Conservation (phyloP, 2,329 filamentous ascomycete genomes). For the Cladosporium phlei region DNA sequence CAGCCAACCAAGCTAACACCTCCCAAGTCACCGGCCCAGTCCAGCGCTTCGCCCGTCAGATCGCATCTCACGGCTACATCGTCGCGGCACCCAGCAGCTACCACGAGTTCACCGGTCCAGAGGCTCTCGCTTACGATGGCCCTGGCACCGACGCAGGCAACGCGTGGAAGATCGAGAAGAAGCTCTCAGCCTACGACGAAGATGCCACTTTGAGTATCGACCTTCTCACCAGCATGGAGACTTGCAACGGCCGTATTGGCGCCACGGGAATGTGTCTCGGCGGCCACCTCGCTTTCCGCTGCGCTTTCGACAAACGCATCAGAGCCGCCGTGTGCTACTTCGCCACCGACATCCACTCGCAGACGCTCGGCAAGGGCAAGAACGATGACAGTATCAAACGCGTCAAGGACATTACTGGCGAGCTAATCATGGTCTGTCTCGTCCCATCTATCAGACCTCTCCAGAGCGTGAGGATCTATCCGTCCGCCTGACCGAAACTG, state of each 20-base stretch:
- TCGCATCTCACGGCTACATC: constrained; percentile 88
- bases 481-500: not conserved
- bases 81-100: constrained; percentile 86
- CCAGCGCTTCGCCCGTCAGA: constrained; percentile 81
- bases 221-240: constrained; percentile 37
- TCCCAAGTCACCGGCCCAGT: constrained; percentile 81
- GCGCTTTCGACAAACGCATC: constrained; percentile 70
- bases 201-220: constrained; percentile 44
- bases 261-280: constrained; percentile 89
- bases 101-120: constrained; percentile 85
- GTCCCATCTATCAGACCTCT: not conserved
- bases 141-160: constrained; percentile 86
- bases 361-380: constrained; percentile 66
- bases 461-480: not conserved
- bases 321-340: constrained; percentile 81
- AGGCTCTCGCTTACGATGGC: constrained; percentile 77
- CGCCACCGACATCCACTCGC: constrained; percentile 81
- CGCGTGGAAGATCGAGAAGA: constrained; percentile 74
- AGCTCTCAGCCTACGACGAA: constrained; percentile 75
- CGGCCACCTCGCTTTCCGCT: constrained; percentile 74
- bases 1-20: not conserved
- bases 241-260: constrained; percentile 68
- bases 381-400: constrained; percentile 58
- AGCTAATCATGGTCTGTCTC: constrained; percentile 63
- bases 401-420: constrained; percentile 65